Evolutionary conservation across 2,329 filamentous ascomycete species (phyloP).

Genomic region (Zymoseptoria pseudotritici): DNA sequence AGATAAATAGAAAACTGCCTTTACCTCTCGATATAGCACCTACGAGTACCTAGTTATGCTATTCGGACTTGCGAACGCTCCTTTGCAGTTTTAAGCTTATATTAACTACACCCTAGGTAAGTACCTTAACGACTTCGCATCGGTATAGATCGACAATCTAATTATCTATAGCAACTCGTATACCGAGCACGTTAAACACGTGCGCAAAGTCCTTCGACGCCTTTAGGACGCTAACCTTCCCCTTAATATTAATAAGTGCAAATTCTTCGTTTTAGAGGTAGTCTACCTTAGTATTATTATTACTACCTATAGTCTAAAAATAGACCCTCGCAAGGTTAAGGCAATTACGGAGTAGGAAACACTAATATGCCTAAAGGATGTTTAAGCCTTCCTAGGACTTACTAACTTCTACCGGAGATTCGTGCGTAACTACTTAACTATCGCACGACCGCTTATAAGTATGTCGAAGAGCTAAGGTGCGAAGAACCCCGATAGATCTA

Average conservation of each 20-base stretch:
- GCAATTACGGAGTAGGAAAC: neutral
- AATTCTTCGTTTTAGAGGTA: slow-evolving; percentile 19
- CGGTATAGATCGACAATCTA: slow-evolving; percentile 24
- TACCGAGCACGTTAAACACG: slow-evolving; percentile 21
- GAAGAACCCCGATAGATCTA: neutral
- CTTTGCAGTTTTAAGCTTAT: slow-evolving; percentile 18
- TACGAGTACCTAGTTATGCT: slow-evolving; percentile 23
- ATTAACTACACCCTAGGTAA: slow-evolving; percentile 22
- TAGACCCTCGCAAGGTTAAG: slow-evolving; percentile 9
- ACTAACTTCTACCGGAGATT: slow-evolving; percentile 1
- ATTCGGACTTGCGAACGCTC: slow-evolving; percentile 21
- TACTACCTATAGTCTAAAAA: slow-evolving; percentile 17
- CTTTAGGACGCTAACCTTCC: slow-evolving; percentile 14
- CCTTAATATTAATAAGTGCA: slow-evolving; percentile 1
- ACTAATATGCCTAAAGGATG: neutral
- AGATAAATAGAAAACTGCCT: too few relatives aligned
- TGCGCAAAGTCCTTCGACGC: slow-evolving; percentile 20
- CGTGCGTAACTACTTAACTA: neutral
- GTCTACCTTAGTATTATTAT: slow-evolving; percentile 23
- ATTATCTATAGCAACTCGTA: slow-evolving; percentile 23
- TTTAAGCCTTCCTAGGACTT: neutral
- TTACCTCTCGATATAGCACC: slow-evolving; percentile 10
- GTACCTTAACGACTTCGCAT: slow-evolving; percentile 18
- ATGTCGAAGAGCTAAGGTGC: neutral
- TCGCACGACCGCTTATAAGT: neutral